A percentile compares a stretch with the other conserved stretches of the same genome.
Conservation (phyloP, 2,329 filamentous ascomycete species). For the Emergomyces orientalis region DNA sequence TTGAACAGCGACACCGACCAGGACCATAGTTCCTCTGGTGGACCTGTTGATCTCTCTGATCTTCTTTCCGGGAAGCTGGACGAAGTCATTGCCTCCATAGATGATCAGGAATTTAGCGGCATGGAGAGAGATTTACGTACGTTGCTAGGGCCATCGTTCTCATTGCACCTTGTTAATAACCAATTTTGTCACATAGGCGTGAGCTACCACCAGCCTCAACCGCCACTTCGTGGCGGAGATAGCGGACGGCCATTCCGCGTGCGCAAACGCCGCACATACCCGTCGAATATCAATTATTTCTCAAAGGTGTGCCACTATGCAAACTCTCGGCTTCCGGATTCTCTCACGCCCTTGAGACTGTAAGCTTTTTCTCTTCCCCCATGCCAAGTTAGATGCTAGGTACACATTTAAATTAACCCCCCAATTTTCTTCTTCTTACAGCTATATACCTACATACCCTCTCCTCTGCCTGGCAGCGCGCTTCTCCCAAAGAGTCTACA, state of each 20-base stretch:
- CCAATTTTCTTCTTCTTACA: conserved; percentile 22
- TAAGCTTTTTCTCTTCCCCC: conserved; percentile 32
- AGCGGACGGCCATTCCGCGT: conserved; percentile 29
- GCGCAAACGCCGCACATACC: conserved; percentile 29
- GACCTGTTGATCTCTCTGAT: conserved; percentile 39
- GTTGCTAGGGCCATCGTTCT: conserved; percentile 8
- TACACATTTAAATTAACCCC: not conserved
- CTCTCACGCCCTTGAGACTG: conserved; percentile 59
- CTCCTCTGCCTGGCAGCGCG: conserved; percentile 69
- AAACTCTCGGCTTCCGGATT: conserved; percentile 62
- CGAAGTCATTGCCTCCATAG: conserved; percentile 61
- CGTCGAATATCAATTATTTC: conserved; percentile 51
- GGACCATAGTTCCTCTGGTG: conserved; percentile 22
- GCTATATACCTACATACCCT: conserved; percentile 65
- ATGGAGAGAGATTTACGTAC: conserved; percentile 29
- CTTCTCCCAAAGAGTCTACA: conserved; percentile 68
- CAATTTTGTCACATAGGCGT: not conserved
- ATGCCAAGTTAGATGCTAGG: not conserved
- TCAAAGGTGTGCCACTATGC: conserved; percentile 69
- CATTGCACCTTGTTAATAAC: not conserved
- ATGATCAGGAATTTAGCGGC: conserved; percentile 49
- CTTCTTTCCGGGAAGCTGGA: conserved; percentile 55
- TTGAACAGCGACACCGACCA: conserved; percentile 18
- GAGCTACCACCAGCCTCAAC: not conserved
- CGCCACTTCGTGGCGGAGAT: conserved; percentile 1